Evolutionary conservation across 495 filamentous ascomycete genomes (phyloP).

Genomic region (Penicillium nucicola): DNA sequence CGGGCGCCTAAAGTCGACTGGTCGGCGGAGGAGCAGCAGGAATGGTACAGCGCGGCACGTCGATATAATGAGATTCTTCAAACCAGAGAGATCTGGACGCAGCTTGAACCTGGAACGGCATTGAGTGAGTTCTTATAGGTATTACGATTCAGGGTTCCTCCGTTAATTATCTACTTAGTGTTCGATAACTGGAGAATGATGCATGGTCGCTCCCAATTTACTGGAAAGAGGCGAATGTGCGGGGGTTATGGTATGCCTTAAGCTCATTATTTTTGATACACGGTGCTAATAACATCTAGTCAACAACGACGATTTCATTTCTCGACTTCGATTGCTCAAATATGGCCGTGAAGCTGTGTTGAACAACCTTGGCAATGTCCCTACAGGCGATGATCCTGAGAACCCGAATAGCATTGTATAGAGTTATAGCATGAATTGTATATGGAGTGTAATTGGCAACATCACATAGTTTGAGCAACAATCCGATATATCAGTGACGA

Average conservation of each 20-base stretch:
- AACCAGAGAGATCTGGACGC: conserved; percentile 65
- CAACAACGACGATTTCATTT: conserved; percentile 83
- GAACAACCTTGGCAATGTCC: conserved; percentile 31
- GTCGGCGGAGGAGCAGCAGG: conserved; percentile 31
- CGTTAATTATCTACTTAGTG: conserved; percentile 43
- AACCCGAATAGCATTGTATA: conserved; percentile 1
- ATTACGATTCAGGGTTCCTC: not conserved
- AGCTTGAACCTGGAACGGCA: conserved; percentile 73
- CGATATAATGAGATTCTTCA: conserved; percentile 60
- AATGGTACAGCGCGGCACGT: conserved; percentile 76
- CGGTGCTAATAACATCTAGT: conserved; percentile 47
- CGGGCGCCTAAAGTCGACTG: conserved; percentile 55
- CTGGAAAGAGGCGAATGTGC: conserved; percentile 80
- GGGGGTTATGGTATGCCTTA: conserved; percentile 75
- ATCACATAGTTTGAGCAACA: too few species aligned
- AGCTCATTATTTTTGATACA: not conserved
- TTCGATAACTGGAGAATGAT: conserved; percentile 96
- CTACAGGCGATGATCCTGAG: not conserved
- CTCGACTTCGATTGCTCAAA: conserved; percentile 69
- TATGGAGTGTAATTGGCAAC: too few species aligned
- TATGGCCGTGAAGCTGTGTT: conserved; percentile 54
- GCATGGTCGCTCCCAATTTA: conserved; percentile 78
- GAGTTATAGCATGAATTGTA: not conserved
- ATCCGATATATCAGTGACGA: too few species aligned
- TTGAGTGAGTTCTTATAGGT: conserved; percentile 54